Percentiles rank a stretch among this genome's conserved stretches.
Evolutionary conservation across 2,329 filamentous ascomycete species (phyloP).

Genomic region (Epichloe scottii): DNA sequence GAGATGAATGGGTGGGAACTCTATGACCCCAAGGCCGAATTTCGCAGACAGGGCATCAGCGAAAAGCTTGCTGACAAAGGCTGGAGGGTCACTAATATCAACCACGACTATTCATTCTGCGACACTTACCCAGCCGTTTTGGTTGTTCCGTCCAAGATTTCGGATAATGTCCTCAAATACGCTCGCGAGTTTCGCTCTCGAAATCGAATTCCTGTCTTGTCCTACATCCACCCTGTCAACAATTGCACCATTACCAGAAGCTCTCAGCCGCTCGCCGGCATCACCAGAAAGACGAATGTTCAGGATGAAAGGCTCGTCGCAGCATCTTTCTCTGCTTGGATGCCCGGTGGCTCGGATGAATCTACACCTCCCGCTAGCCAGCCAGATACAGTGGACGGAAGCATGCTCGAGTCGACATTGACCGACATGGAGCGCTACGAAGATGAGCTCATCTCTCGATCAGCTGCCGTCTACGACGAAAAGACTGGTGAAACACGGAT

Average conservation of each 20-base stretch:
- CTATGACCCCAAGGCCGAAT: conserved; percentile 80
- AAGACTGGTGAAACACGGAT: conserved; percentile 52
- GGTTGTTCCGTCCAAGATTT: conserved; percentile 76
- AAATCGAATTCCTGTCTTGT: conserved; percentile 74
- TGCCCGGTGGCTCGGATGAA: conserved; percentile 21
- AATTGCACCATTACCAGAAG: conserved; percentile 94
- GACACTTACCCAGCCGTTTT: conserved; percentile 82
- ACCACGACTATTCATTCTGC: conserved; percentile 80
- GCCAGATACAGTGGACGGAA: conserved; percentile 30
- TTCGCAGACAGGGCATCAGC: conserved; percentile 74
- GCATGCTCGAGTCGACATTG: conserved; percentile 33
- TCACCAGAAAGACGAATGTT: conserved; percentile 78
- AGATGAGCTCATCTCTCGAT: conserved; percentile 47
- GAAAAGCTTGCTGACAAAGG: conserved; percentile 64
- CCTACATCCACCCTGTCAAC: conserved; percentile 92
- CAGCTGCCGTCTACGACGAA: conserved; percentile 35
- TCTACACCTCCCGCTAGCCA: conserved; percentile 31
- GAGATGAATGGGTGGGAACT: conserved; percentile 68
- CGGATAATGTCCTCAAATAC: conserved; percentile 94
- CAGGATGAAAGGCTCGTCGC: conserved; percentile 91
- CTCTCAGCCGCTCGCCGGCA: conserved; percentile 80
- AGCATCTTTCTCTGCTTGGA: conserved; percentile 60
- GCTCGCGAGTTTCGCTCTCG: conserved; percentile 81
- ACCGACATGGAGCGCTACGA: conserved; percentile 54
- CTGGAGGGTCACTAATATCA: conserved; percentile 87